Percentiles rank a stretch among this genome's conserved stretches.
Evolutionary conservation across 257 asterid genomes (phyloP).

Genomic region (Lavandula angustifolia): DNA sequence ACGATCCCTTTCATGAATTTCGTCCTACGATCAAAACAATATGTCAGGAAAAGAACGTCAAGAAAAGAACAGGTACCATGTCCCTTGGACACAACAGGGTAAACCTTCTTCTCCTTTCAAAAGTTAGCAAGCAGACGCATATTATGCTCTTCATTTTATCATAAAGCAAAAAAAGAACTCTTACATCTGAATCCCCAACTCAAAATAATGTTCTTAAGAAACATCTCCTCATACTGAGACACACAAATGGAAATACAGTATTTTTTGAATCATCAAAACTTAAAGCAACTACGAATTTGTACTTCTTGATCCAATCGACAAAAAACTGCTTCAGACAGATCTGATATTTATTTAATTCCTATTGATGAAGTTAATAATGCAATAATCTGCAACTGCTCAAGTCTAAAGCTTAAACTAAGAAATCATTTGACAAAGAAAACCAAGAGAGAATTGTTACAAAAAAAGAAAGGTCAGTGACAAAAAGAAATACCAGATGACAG

Average conservation of each 20-base stretch:
- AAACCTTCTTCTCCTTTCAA: constrained; percentile 1
- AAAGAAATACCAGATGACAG: constrained; percentile 8
- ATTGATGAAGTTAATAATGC: not conserved
- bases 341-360: not conserved
- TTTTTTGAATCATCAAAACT: too few relatives aligned
- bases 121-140: not conserved
- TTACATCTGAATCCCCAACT: not conserved
- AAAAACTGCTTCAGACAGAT: not conserved
- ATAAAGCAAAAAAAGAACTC: constrained; percentile 10
- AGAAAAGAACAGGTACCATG: constrained; percentile 25
- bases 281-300: constrained; percentile 6
- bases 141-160: not conserved
- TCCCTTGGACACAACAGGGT: not conserved
- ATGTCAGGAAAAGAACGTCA: constrained; percentile 26
- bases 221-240: not conserved
- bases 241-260: not conserved
- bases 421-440: constrained; percentile 20
- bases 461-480: not conserved
- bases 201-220: not conserved
- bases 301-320: constrained; percentile 3
- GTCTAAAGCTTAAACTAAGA: constrained; percentile 15
- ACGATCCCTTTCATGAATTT: constrained; percentile 98
- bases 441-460: constrained; percentile 1
- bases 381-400: constrained; percentile 6
- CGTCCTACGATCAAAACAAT: constrained; percentile 61